Conservation (phyloP, 202 grass and related monocot genomes). For the Bolboschoenoplectus hybrid region DNA sequence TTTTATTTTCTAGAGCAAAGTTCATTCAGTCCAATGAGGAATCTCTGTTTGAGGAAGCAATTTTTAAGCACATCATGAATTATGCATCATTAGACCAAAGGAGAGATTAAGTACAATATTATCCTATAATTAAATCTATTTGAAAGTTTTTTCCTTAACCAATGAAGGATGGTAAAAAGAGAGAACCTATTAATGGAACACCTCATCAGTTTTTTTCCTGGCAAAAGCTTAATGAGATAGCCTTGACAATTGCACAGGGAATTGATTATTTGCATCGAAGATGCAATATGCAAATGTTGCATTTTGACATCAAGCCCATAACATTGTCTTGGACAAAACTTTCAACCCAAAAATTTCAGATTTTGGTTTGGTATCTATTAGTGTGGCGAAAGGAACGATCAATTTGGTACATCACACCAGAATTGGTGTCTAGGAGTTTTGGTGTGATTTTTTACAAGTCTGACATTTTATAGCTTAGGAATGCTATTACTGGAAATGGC, state of each 20-base stretch:
- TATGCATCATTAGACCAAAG: not conserved
- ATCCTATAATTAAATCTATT: not conserved
- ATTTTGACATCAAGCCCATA: conserved; percentile 62
- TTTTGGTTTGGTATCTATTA: conserved; percentile 31
- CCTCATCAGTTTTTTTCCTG: not conserved
- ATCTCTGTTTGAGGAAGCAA: too few relatives aligned
- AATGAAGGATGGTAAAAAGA: not conserved
- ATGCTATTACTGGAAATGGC: conserved; percentile 43
- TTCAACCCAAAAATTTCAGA: conserved; percentile 53
- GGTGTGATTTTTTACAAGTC: conserved; percentile 42
- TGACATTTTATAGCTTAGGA: conserved; percentile 48
- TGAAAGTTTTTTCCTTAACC: not conserved
- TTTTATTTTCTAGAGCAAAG: too few relatives aligned
- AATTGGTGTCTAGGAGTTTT: conserved; percentile 60
- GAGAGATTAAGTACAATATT: not conserved
- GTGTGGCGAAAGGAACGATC: too few relatives aligned
- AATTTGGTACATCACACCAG: not conserved
- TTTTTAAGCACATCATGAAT: not conserved
- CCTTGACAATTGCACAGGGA: conserved; percentile 31
- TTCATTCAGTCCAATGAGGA: too few relatives aligned
- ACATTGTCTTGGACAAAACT: conserved; percentile 46
- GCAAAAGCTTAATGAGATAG: conserved; percentile 24
- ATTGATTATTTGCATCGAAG: conserved; percentile 54
- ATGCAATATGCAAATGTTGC: conserved; percentile 62
- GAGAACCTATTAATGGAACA: not conserved